These are phyloP conservation scores for Cordyceps fumosorosea DNA, from an alignment of 2,329 filamentous ascomycete species.

Conservation along the genomic window DNA sequence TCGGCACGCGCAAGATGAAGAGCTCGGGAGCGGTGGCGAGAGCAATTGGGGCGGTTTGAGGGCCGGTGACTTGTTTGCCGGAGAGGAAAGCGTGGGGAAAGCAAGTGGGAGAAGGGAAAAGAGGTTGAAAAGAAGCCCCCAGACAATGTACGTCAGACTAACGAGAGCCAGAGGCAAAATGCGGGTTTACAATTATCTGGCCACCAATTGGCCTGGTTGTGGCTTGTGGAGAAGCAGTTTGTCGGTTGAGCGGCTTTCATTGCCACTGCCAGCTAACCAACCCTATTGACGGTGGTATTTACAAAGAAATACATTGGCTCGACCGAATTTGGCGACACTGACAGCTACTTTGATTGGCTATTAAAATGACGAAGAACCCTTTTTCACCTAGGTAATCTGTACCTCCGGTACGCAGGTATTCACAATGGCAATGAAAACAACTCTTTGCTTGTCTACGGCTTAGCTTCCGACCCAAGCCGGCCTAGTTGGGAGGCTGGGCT, in stretches of 20 bases:
- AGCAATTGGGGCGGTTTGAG: neutral
- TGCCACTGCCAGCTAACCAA: neutral
- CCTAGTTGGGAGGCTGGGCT: neutral
- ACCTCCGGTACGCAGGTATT: neutral
- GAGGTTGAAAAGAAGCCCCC: neutral
- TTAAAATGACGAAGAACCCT: too few relatives aligned
- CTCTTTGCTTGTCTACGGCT: neutral
- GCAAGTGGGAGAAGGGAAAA: slow-evolving; percentile 11
- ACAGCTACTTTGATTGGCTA: neutral
- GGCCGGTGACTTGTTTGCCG: neutral
- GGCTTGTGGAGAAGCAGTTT: slow-evolving; percentile 2
- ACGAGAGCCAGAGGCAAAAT: neutral
- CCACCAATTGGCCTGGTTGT: slow-evolving; percentile 10
- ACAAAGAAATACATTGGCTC: neutral
- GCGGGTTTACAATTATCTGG: slow-evolving; percentile 14
- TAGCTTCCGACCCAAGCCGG: slow-evolving; percentile 6
- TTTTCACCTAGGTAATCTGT: neutral
- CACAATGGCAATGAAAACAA: neutral
- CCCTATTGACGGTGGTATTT: neutral
- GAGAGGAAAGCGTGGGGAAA: slow-evolving; percentile 20
- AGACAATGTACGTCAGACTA: slow-evolving; percentile 8
- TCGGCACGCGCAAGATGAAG: slow-evolving; percentile 1
- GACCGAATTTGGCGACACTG: neutral
- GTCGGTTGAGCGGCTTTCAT: neutral
- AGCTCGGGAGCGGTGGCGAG: neutral